Evolutionary conservation across 1,139 yeast genomes (phyloP).

Genomic region (Eremothecium gossypii): DNA sequence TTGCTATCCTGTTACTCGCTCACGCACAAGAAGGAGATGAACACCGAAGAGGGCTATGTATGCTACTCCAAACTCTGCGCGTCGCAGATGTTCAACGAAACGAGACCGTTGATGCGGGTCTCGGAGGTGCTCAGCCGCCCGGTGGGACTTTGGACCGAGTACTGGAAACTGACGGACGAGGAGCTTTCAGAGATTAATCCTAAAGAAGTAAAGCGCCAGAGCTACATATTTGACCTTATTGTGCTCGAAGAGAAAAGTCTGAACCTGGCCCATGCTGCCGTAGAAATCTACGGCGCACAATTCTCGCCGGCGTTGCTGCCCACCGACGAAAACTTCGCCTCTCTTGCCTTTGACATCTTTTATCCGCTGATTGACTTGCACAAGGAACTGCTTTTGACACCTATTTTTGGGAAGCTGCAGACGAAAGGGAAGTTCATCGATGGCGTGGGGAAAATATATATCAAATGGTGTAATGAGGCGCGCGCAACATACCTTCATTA

Average conservation of each 20-base stretch:
- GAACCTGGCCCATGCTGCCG: conserved; percentile 57
- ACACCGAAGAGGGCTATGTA: conserved; percentile 13
- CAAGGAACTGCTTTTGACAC: conserved; percentile 45
- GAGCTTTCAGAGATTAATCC: conserved; percentile 48
- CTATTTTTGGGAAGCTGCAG: conserved; percentile 40
- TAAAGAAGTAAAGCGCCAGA: conserved; percentile 55
- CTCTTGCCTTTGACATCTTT: conserved; percentile 54
- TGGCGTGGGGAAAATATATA: conserved; percentile 55
- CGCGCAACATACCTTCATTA: conserved; percentile 47
- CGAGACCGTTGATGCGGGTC: conserved; percentile 22
- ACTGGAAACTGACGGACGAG: conserved; percentile 57
- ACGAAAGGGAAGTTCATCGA: conserved; percentile 60
- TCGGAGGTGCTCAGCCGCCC: conserved; percentile 30
- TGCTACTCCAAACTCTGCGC: conserved; percentile 25
- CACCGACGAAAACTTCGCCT: conserved; percentile 45
- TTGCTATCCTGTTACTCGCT: conserved; percentile 32
- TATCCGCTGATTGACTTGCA: conserved; percentile 54
- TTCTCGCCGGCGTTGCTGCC: conserved; percentile 38
- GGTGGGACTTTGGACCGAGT: conserved; percentile 60
- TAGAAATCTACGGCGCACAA: conserved; percentile 45
- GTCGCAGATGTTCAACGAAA: conserved; percentile 26
- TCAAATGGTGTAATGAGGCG: conserved; percentile 58
- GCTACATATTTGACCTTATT: conserved; percentile 67
- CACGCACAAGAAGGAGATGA: conserved; percentile 8
- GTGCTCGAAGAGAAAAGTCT: conserved; percentile 69